phyloP scores from a whole-genome alignment of 257 asterid genomes.

The Handroanthus guayacan region DNA sequence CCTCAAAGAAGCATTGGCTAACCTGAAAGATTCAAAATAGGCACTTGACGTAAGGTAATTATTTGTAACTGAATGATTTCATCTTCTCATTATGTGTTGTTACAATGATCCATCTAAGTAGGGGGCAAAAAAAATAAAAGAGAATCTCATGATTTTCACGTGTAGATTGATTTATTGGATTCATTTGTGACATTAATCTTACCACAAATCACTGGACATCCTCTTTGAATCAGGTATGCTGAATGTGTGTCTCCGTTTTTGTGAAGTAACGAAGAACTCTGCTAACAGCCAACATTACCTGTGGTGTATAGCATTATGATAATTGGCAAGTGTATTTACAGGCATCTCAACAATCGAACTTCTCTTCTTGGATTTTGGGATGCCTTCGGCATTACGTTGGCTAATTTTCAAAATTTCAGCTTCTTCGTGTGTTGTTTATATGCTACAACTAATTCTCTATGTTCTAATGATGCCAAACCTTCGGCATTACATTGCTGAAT shows the following conservation, averaged over 20 bases:
- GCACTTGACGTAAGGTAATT: conserved; percentile 23
- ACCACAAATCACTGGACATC: conserved; percentile 14
- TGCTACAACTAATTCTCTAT: background rate
- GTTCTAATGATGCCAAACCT: background rate
- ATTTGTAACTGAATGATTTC: conserved; percentile 1
- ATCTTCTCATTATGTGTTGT: conserved; percentile 23
- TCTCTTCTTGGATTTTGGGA: background rate
- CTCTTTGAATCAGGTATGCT: conserved; percentile 33
- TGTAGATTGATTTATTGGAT: background rate
- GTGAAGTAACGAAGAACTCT: conserved; percentile 29
- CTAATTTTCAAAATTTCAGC: background rate
- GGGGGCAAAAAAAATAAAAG: background rate
- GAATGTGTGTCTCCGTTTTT: conserved; percentile 32
- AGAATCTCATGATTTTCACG: background rate
- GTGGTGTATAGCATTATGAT: conserved; percentile 29
- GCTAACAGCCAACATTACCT: conserved; percentile 34
- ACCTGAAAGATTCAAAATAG: conserved; percentile 44
- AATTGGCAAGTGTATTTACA: conserved; percentile 29
- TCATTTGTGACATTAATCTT: background rate
- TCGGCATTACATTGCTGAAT: background rate
- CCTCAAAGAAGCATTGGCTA: conserved; percentile 62
- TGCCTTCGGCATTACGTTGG: conserved; percentile 1
- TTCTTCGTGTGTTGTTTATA: conserved; percentile 12
- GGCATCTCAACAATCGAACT: background rate
- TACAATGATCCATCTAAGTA: background rate